Conservation (phyloP, 192 early-diverging fungal genomes). For the Coemansia aciculifera region DNA sequence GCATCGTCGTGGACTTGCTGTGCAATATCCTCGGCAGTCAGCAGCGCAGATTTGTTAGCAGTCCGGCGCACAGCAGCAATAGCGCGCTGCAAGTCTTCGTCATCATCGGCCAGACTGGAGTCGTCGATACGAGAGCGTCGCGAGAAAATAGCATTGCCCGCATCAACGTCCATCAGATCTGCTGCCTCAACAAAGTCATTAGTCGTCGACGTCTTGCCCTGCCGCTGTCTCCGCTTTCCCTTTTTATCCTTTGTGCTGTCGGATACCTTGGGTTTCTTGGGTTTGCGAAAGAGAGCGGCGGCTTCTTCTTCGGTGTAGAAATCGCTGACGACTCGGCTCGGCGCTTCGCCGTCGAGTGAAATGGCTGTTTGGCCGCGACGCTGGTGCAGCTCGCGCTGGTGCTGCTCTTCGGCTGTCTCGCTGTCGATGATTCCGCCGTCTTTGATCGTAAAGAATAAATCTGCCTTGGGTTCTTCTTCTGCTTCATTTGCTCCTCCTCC, state of each 20-base stretch:
- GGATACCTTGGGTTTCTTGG: slow-evolving; percentile 60
- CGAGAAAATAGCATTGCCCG: slow-evolving; percentile 12
- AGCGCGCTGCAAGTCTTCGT: slow-evolving; percentile 89
- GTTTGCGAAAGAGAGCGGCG: slow-evolving; percentile 72
- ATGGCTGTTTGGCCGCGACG: neutral
- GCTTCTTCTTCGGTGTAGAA: slow-evolving; percentile 91
- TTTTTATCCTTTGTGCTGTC: slow-evolving; percentile 23
- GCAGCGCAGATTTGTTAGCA: slow-evolving; percentile 31
- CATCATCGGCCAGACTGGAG: slow-evolving; percentile 87
- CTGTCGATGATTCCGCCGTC: slow-evolving; percentile 53
- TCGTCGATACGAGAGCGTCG: slow-evolving; percentile 14
- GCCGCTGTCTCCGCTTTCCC: slow-evolving; percentile 38
- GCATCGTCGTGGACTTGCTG: slow-evolving; percentile 15
- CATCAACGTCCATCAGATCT: neutral
- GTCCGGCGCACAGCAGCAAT: slow-evolving; percentile 72
- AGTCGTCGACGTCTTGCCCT: slow-evolving; percentile 13
- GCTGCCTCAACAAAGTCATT: slow-evolving; percentile 17
- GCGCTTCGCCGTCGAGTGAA: slow-evolving; percentile 19
- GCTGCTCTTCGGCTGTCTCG: slow-evolving; percentile 10
- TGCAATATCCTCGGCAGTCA: slow-evolving; percentile 23
- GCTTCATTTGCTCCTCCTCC: slow-evolving; percentile 63
- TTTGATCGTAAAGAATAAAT: slow-evolving; percentile 57
- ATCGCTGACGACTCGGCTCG: slow-evolving; percentile 69
- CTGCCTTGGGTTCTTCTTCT: slow-evolving; percentile 55
- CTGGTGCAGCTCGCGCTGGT: slow-evolving; percentile 3